These are phyloP conservation scores for Tricholoma furcatifolium DNA, from an alignment of 768 basidiomycete species.

Conservation along the genomic window DNA sequence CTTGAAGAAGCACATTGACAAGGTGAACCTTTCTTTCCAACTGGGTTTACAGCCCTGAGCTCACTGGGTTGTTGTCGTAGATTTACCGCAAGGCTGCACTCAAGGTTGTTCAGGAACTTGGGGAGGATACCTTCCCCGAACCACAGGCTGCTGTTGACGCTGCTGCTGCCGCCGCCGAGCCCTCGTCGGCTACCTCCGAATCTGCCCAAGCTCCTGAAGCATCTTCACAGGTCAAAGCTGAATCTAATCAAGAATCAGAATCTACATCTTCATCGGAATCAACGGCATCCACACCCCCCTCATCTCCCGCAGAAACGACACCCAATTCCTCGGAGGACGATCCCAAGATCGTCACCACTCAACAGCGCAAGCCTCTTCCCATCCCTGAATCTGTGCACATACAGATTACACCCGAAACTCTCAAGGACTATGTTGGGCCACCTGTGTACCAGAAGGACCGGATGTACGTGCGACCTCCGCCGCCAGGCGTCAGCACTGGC, in stretches of 20 bases:
- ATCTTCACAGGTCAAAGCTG: conserved; percentile 5
- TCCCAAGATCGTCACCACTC: conserved; percentile 66
- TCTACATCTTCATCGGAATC: conserved; percentile 18
- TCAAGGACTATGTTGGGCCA: conserved; percentile 97
- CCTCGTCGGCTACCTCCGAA: conserved; percentile 36
- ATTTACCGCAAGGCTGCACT: conserved; percentile 96
- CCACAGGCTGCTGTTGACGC: conserved; percentile 29
- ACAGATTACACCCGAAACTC: conserved; percentile 77
- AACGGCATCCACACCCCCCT: conserved; percentile 4
- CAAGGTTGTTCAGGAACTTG: conserved; percentile 86
- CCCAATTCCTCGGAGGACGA: conserved; percentile 15
- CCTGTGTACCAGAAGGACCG: conserved; percentile 94
- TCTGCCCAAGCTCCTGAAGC: conserved; percentile 33
- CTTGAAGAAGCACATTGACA: conserved; percentile 98
- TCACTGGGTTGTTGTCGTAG: conserved; percentile 35
- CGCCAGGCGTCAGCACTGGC: conserved; percentile 92
- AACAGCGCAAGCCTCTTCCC: conserved; percentile 73
- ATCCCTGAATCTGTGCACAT: conserved; percentile 82
- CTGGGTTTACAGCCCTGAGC: neutral
- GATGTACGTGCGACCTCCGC: conserved; percentile 78
- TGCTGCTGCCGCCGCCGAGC: conserved; percentile 19
- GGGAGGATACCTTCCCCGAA: conserved; percentile 84
- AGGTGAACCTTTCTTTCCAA: conserved; percentile 48
- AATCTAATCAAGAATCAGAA: conserved; percentile 5
- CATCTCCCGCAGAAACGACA: conserved; percentile 21